These are phyloP conservation scores for Cymbopogon flexuosus DNA, from an alignment of 202 grass and related monocot species.

Conservation along the genomic window DNA sequence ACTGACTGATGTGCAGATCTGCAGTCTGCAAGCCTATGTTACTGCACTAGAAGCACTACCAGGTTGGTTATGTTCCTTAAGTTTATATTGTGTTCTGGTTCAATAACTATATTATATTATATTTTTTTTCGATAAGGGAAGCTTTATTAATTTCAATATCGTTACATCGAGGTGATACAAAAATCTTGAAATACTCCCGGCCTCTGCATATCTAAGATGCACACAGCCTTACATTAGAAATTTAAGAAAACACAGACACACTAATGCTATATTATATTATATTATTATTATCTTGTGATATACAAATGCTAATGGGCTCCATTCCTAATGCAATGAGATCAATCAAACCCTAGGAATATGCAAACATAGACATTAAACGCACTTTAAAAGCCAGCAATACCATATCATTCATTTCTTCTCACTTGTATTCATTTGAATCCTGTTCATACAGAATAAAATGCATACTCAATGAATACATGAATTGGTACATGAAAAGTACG, in stretches of 20 bases:
- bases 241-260: too few species aligned
- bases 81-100: neutral
- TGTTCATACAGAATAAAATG: neutral
- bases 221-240: too few species aligned
- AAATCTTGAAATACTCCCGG: too few species aligned
- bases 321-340: neutral
- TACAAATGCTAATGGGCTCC: neutral
- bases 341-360: neutral
- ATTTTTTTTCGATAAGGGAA: too few species aligned
- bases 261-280: too few species aligned
- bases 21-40: neutral
- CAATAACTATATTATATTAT: neutral
- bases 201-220: too few species aligned
- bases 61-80: neutral
- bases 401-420: slow-evolving; percentile 16
- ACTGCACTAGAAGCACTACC: neutral
- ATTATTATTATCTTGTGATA: neutral
- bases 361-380: neutral
- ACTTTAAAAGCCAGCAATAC: neutral
- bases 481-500: neutral
- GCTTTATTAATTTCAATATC: too few species aligned
- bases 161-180: too few species aligned
- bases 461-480: neutral
- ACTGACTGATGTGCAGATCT: neutral
- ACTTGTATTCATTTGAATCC: neutral